phyloP scores from a whole-genome alignment of 2,329 filamentous ascomycete genomes.

The Aspergillus quadrilineatus region DNA sequence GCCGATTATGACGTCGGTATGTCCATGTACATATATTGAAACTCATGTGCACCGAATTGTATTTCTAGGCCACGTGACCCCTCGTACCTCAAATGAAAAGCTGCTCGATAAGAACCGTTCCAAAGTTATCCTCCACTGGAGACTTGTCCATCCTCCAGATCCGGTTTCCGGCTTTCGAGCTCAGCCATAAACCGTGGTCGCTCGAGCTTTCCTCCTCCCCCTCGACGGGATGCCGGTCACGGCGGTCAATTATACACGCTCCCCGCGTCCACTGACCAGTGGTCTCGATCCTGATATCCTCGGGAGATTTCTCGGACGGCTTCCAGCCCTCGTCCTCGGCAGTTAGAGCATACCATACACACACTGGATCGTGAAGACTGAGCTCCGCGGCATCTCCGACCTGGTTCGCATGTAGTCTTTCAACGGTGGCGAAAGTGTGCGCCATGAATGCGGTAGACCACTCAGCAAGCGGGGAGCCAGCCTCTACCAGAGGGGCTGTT shows the following conservation, averaged over 20 bases:
- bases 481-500: constrained; percentile 56
- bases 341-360: constrained; percentile 74
- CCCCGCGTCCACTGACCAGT: constrained; percentile 91
- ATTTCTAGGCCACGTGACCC: background rate
- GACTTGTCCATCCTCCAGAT: constrained; percentile 70
- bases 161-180: constrained; percentile 70
- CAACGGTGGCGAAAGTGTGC: constrained; percentile 69
- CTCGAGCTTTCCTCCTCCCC: constrained; percentile 60
- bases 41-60: background rate
- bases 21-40: background rate
- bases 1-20: background rate
- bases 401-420: constrained; percentile 58
- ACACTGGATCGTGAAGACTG: constrained; percentile 74
- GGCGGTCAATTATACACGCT: constrained; percentile 80
- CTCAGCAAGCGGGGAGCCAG: constrained; percentile 69
- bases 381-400: constrained; percentile 53
- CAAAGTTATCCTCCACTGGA: constrained; percentile 68
- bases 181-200: constrained; percentile 77
- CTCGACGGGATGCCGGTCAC: constrained; percentile 50
- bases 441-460: constrained; percentile 72
- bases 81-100: constrained; percentile 49
- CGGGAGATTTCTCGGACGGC: constrained; percentile 54
- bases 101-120: constrained; percentile 62
- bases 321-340: constrained; percentile 38
- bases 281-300: constrained; percentile 89